Evolutionary conservation across 805 yeast species (phyloP).

Genomic region (Geotrichum ghanense): DNA sequence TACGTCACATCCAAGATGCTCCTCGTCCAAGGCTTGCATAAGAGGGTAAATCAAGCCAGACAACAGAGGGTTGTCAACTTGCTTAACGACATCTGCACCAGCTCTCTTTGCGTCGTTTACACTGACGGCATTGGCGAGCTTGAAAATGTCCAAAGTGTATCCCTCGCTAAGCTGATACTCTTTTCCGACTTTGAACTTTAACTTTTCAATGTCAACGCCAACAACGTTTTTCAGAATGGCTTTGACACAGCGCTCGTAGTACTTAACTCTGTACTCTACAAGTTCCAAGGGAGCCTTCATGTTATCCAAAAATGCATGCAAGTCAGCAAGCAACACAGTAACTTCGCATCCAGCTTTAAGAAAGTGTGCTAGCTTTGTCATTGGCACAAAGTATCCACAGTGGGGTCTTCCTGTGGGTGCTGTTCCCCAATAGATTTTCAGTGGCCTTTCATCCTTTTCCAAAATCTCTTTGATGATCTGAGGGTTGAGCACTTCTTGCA

Average conservation of each 20-base stretch:
- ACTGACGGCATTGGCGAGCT: conserved; percentile 69
- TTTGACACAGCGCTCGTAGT: conserved; percentile 76
- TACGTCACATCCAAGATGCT: conserved; percentile 75
- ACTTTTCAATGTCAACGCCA: conserved; percentile 83
- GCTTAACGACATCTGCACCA: conserved; percentile 99
- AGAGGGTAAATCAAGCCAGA: conserved; percentile 93
- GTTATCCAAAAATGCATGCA: conserved; percentile 94
- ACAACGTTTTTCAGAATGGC: conserved; percentile 66
- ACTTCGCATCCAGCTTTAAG: conserved; percentile 94
- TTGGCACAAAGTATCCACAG: conserved; percentile 96
- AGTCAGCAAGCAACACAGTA: conserved; percentile 81
- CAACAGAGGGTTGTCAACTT: conserved; percentile 85
- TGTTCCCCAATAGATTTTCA: conserved; percentile 95
- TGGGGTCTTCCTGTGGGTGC: conserved; percentile 99
- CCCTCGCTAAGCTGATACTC: conserved; percentile 72
- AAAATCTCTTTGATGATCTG: conserved; percentile 78
- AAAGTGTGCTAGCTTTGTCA: conserved; percentile 93
- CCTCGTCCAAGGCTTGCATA: conserved; percentile 98
- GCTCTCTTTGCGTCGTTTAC: conserved; percentile 98
- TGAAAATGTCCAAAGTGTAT: conserved; percentile 84
- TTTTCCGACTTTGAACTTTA: conserved; percentile 77
- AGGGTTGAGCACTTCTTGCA: conserved; percentile 85
- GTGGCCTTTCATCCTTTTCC: conserved; percentile 69
- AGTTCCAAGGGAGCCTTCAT: conserved; percentile 97
- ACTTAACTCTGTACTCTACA: conserved; percentile 77